These are phyloP conservation scores for Aureobasidium sp. DNA, from an alignment of 2,329 filamentous ascomycete genomes.

Conservation along the genomic window DNA sequence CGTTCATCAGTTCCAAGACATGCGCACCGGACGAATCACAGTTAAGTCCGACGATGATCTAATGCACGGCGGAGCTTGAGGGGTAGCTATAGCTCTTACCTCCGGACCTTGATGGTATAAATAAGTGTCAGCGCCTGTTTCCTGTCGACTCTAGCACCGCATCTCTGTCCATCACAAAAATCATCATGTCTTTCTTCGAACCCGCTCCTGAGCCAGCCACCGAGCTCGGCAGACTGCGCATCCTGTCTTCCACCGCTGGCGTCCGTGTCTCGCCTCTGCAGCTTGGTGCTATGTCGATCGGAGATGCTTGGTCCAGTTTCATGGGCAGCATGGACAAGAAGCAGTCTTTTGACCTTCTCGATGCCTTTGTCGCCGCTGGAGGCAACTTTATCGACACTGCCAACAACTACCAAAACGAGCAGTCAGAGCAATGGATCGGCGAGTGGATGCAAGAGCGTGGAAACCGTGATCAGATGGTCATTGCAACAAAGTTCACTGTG, in stretches of 20 bases:
- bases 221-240: slow-evolving; percentile 45
- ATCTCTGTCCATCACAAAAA: not conserved
- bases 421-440: slow-evolving; percentile 30
- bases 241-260: slow-evolving; percentile 45
- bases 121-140: not conserved
- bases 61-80: not conserved
- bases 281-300: slow-evolving; percentile 50
- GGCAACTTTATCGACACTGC: slow-evolving; percentile 32
- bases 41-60: not conserved
- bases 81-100: not conserved
- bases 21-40: not conserved
- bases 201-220: slow-evolving; percentile 31
- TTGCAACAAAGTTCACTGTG: slow-evolving; percentile 49
- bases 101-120: slow-evolving; percentile 4
- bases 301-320: slow-evolving; percentile 39
- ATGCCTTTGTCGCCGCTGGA: slow-evolving; percentile 29
- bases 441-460: slow-evolving; percentile 41
- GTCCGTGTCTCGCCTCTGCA: slow-evolving; percentile 49
- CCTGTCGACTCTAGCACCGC: not conserved
- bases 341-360: slow-evolving; percentile 28
- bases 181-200: not conserved
- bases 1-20: no score
- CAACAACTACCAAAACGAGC: slow-evolving; percentile 32
- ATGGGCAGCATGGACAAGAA: slow-evolving; percentile 26
- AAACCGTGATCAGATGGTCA: slow-evolving; percentile 45